A percentile compares a stretch with the other conserved stretches of the same genome.
phyloP scores from a whole-genome alignment of 192 early-diverging fungal species.

The Podila minutissima region DNA sequence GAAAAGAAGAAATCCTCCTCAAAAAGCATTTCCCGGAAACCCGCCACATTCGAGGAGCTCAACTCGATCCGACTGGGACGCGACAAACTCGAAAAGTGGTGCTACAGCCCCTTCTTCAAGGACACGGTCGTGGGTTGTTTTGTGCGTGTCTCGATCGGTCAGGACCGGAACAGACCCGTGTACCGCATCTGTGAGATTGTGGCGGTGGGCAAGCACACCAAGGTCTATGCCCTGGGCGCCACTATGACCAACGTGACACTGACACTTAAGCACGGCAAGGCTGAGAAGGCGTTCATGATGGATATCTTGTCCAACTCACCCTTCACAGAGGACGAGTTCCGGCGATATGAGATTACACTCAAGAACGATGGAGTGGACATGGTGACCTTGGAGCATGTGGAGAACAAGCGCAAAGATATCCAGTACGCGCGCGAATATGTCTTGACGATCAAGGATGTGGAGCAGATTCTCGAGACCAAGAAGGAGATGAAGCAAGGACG shows the following conservation, averaged over 20 bases:
- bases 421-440: constrained; percentile 68
- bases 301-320: constrained; percentile 79
- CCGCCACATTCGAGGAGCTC: constrained; percentile 70
- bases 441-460: constrained; percentile 69
- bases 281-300: constrained; percentile 76
- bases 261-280: constrained; percentile 72
- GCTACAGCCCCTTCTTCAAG: constrained; percentile 76
- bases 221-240: constrained; percentile 69
- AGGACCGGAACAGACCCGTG: constrained; percentile 64
- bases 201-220: constrained; percentile 49
- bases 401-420: constrained; percentile 64
- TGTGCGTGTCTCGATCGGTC: constrained; percentile 72
- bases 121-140: constrained; percentile 72
- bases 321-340: constrained; percentile 72
- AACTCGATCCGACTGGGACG: constrained; percentile 70
- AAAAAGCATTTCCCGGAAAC: constrained; percentile 45
- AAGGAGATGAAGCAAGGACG: constrained; percentile 53
- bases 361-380: constrained; percentile 59
- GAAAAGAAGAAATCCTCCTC: constrained; percentile 37
- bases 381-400: constrained; percentile 59
- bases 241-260: constrained; percentile 73
- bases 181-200: constrained; percentile 58
- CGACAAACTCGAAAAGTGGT: constrained; percentile 76
- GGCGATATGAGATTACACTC: constrained; percentile 62
- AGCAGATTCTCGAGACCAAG: constrained; percentile 69